Base-by-base conservation (phyloP, 495 filamentous ascomycete genomes). In the Penicillium paxilli region DNA sequence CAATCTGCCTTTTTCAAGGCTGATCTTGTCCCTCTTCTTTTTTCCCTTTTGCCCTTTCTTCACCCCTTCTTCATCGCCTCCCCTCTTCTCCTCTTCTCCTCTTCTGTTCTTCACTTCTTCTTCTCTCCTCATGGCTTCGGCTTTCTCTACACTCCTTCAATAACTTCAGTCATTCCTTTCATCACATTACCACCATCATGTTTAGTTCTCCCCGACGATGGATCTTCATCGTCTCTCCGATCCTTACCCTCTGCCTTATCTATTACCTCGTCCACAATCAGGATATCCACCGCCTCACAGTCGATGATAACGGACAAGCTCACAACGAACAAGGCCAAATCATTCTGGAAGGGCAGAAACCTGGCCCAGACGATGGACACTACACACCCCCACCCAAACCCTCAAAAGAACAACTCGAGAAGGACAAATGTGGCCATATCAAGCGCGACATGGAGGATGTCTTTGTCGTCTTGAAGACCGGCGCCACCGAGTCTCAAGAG, bases 391-490 rank as follows among this genome's bases (percentile, higher is more conserved):
- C 33, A 5, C 17, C 38, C 30, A 22, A 42, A 17, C n/a, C 21
- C 33, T 20, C 8, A 24, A 32, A 35, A 4, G 21, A 42, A 6
- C 45, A 23, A 22, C 45, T 19, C 22, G 8, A 37, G 12, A 59
- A 67, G 30, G 51, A 62, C 3, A 52, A 37, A 37, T 67, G 64
- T 26, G 62, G 54, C 10, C 54, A 54, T 9, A 14, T 65, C 8
- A 51, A 47, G 4, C 59, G 45, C 4, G 55, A 59, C 6, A 62
- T 73, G 58, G 63, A 72, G n/a, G 60, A 73, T 41, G 57, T 77
- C 23, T 64, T 76, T 42, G 69, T 77, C 1, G 55, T 77, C 28
- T 44, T 78, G 44, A 78, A 78, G 55, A 79, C 74, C 1, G 70
- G 76, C 33, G 72, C 69, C 1, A 75, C 69, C 6, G 76, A 76